Conservation (phyloP, 2,329 filamentous ascomycete species). For the Botrytis squamosa region DNA sequence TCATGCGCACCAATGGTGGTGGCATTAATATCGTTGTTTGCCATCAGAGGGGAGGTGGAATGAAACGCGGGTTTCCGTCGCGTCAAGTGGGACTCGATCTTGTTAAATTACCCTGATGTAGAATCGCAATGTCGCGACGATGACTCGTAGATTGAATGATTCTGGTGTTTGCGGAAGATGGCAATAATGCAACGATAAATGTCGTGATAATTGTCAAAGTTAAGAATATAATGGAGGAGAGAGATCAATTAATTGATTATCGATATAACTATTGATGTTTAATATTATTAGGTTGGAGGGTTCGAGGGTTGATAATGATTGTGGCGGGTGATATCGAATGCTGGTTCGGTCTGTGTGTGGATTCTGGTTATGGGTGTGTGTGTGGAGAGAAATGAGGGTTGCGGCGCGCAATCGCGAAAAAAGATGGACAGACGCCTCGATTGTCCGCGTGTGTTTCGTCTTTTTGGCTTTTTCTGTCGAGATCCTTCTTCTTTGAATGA, state of each 20-base stretch:
- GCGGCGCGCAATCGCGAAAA: conserved; percentile 2
- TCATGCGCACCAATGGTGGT: conserved; percentile 24
- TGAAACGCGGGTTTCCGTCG: conserved; percentile 31
- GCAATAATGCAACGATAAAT: conserved; percentile 23
- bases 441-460: background rate
- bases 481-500: background rate
- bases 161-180: conserved; percentile 31
- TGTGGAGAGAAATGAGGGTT: background rate
- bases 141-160: conserved; percentile 25
- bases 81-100: conserved; percentile 25
- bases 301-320: conserved; percentile 14
- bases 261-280: background rate
- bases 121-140: conserved; percentile 20
- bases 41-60: conserved; percentile 25
- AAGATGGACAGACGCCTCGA: background rate
- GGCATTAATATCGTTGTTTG: conserved; percentile 30
- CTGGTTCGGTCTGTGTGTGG: background rate
- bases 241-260: background rate
- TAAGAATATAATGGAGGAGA: background rate
- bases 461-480: background rate
- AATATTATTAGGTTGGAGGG: conserved; percentile 5
- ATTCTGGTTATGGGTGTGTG: background rate
- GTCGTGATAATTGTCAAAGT: background rate
- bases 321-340: conserved; percentile 15
- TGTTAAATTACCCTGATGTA: conserved; percentile 27